A percentile compares a stretch with the other conserved stretches of the same genome.
phyloP scores from a whole-genome alignment of 352 stramenopile species.

The Pythium phragmiticola region DNA sequence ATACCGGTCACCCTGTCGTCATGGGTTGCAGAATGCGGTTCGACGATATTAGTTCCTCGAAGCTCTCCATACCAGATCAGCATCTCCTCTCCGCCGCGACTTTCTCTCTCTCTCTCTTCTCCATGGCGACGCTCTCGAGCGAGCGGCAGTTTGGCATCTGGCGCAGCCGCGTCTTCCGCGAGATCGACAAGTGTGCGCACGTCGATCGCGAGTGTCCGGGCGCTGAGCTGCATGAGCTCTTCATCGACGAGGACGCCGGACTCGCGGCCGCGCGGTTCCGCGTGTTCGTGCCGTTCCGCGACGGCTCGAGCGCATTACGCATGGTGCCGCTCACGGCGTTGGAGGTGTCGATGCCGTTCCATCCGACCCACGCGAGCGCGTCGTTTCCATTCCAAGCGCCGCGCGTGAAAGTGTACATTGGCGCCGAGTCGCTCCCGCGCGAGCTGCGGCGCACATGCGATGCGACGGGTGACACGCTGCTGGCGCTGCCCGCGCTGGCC shows the following conservation, averaged over 20 bases:
- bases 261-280: slow-evolving; percentile 57
- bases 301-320: slow-evolving; percentile 62
- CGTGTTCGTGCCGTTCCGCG: slow-evolving; percentile 75
- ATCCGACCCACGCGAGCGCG: slow-evolving; percentile 20
- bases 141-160: slow-evolving; percentile 69
- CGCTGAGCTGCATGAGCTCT: slow-evolving; percentile 43
- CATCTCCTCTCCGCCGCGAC: neutral
- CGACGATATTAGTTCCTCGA: neutral
- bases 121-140: slow-evolving; percentile 10
- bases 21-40: slow-evolving; percentile 11
- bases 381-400: slow-evolving; percentile 68
- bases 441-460: slow-evolving; percentile 37
- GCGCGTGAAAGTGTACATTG: slow-evolving; percentile 44
- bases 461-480: slow-evolving; percentile 28
- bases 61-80: neutral
- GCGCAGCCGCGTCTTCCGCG: slow-evolving; percentile 64
- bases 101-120: slow-evolving; percentile 1
- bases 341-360: slow-evolving; percentile 61
- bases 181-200: slow-evolving; percentile 67
- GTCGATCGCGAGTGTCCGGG: slow-evolving; percentile 33
- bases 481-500: slow-evolving; percentile 53
- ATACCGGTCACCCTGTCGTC: neutral
- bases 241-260: slow-evolving; percentile 48
- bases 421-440: slow-evolving; percentile 47
- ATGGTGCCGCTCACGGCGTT: slow-evolving; percentile 62